A percentile compares a stretch with the other conserved stretches of the same genome.
Conservation (phyloP, 2,329 filamentous ascomycete genomes). For the Waltergamsia citrina region DNA sequence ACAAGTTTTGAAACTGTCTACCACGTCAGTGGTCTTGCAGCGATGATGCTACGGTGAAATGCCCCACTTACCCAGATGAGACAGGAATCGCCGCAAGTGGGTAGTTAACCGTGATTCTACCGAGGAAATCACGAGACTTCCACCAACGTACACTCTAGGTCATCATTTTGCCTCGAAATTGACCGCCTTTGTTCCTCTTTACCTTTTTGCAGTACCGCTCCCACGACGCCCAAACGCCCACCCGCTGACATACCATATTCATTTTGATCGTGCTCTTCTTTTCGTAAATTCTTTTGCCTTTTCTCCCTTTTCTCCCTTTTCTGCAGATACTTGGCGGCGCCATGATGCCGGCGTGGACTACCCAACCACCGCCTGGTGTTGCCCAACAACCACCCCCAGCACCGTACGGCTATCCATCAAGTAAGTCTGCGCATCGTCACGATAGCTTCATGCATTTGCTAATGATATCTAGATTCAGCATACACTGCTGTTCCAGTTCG, state of each 20-base stretch:
- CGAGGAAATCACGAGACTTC: not conserved
- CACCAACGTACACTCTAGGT: not conserved
- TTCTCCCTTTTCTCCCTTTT: not conserved
- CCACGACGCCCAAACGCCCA: too few relatives aligned
- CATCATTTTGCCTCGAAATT: not conserved
- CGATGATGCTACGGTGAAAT: too few relatives aligned
- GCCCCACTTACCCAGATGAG: too few relatives aligned
- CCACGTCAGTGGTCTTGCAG: too few relatives aligned
- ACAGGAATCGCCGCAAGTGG: too few relatives aligned
- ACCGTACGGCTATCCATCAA: conserved; percentile 27
- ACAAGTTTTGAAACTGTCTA: too few relatives aligned
- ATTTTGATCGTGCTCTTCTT: not conserved
- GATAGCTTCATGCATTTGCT: conserved; percentile 9
- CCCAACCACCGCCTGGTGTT: conserved; percentile 30
- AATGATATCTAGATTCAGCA: conserved; percentile 34
- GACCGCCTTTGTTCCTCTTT: not conserved
- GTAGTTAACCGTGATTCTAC: not conserved
- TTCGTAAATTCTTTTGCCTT: not conserved
- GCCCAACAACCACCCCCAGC: conserved; percentile 22
- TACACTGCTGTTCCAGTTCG: conserved; percentile 54
- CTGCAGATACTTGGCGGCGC: not conserved
- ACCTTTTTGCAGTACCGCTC: too few relatives aligned
- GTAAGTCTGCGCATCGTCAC: conserved; percentile 15
- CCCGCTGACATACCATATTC: too few relatives aligned
- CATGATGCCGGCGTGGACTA: conserved; percentile 28